phyloP scores from a whole-genome alignment of 2,329 filamentous ascomycete genomes.

The Plenodomus lindquistii region DNA sequence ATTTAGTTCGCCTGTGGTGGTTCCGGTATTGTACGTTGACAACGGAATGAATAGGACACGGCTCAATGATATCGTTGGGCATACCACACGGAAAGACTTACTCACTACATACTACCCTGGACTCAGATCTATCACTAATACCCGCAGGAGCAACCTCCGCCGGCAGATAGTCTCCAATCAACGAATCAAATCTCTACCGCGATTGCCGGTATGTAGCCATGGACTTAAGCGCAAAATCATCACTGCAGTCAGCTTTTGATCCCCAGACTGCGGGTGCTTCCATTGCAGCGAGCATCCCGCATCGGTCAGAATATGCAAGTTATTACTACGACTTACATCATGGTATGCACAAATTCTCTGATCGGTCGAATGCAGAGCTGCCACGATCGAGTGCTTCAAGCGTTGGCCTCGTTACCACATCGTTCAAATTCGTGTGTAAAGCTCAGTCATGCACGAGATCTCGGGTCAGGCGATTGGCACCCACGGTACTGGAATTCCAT shows the following conservation, averaged over 20 bases:
- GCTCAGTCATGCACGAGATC: no score
- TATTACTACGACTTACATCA: constrained; percentile 5
- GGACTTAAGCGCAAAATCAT: constrained; percentile 3
- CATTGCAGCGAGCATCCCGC: constrained; percentile 10
- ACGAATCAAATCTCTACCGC: constrained; percentile 1
- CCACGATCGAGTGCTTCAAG: neutral
- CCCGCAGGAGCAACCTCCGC: neutral
- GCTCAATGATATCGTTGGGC: neutral
- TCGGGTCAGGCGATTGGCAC: no score
- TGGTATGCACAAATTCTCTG: neutral
- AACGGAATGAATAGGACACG: neutral
- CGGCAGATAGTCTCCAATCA: neutral
- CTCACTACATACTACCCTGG: neutral
- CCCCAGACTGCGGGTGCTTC: constrained; percentile 1
- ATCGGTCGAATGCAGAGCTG: constrained; percentile 8
- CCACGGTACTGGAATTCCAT: no score
- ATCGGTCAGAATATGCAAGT: constrained; percentile 17
- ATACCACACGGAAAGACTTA: neutral
- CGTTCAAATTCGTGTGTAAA: neutral
- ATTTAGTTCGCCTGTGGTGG: neutral
- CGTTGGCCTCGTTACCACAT: neutral
- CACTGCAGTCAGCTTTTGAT: constrained; percentile 18
- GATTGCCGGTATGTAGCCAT: constrained; percentile 4
- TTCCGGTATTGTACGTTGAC: neutral
- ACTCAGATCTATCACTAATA: neutral